Percentiles rank a stretch among this genome's conserved stretches.
Evolutionary conservation across 192 early-diverging fungal species (phyloP).

Genomic region (Coemansia sp.): DNA sequence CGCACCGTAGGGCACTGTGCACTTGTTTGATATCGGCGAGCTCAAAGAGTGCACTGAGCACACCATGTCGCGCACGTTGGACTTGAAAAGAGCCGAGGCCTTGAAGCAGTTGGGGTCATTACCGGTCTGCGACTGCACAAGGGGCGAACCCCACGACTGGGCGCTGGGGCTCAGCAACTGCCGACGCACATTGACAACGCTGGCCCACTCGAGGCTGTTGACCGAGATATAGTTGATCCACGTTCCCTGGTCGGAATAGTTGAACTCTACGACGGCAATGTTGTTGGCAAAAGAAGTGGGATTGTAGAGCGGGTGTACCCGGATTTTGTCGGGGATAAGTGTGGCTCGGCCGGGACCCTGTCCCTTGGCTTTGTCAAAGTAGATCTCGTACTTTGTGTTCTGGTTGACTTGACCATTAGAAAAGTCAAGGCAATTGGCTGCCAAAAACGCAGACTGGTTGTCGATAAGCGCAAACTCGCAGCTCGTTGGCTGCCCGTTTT

Average conservation of each 20-base stretch:
- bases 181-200: constrained; percentile 20
- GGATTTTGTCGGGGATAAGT: constrained; percentile 9
- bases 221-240: constrained; percentile 33
- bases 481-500: constrained; percentile 35
- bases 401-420: constrained; percentile 14
- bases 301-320: constrained; percentile 31
- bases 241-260: neutral
- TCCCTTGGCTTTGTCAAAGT: constrained; percentile 15
- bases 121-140: constrained; percentile 3
- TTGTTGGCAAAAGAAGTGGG: constrained; percentile 37
- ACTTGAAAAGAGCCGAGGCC: constrained; percentile 15
- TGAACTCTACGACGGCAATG: constrained; percentile 35
- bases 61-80: constrained; percentile 11
- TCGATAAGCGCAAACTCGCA: constrained; percentile 52
- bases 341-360: neutral
- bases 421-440: constrained; percentile 39
- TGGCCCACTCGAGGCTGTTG: constrained; percentile 16
- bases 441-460: constrained; percentile 31
- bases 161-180: neutral
- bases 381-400: constrained; percentile 17
- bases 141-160: constrained; percentile 9
- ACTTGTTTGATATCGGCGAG: constrained; percentile 6
- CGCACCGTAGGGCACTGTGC: constrained; percentile 32
- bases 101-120: neutral
- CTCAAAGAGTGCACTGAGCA: neutral